Evolutionary conservation across 31 red algal species (phyloP), one percentile per base, ranked within the genome.

Genomic region (Odonthalia washingtoniensis): DNA sequence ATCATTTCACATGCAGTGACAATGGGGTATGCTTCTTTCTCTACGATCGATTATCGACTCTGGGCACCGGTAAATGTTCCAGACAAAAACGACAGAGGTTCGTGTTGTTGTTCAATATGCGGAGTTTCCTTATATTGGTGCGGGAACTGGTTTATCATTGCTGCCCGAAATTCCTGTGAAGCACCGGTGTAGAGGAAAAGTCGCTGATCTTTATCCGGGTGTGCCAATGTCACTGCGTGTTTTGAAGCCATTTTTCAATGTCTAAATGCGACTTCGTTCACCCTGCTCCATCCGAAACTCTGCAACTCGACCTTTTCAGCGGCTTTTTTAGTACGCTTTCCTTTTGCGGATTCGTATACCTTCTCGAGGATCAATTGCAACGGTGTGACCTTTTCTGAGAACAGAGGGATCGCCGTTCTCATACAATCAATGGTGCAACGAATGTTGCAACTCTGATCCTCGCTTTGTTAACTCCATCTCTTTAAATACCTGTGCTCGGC

Each of bases 391-490:
- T 6, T 36, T 34, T 40, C n/a, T 40, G 40, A 1, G 70, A 53
- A 87, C 12, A 45, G 34, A 46, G 72, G 68, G 21, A 87, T 65
- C 31, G 68, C 41, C 21, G 26, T 76, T 12, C 83, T 68, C 83
- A 87, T 87, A 68, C 83, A 87, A 27, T 76, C 63, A 16, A 46
- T 77, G 26, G 68, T 44, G 76, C 5, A 87, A 9, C 53, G 73
- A 75, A 40, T 77, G 83, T 72, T 84, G 65, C 5, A 84, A 40
- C 9, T 84, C 61, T 72, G 30, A 6, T 14, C 30, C 26, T 17
- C 14, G 9, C 34, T 14, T 35, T 37, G 67, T 31, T 12, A 6
- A 12, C 14, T 72, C 27, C 67, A 72, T 72, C 9, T 6, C 27
- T 37, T 35, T 9, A 14, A 72, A 17, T 6, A 6, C 26, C 9